These are phyloP conservation scores for Paraphaeosphaeria sporulosa DNA, from an alignment of 2,329 filamentous ascomycete species.

Conservation along the genomic window DNA sequence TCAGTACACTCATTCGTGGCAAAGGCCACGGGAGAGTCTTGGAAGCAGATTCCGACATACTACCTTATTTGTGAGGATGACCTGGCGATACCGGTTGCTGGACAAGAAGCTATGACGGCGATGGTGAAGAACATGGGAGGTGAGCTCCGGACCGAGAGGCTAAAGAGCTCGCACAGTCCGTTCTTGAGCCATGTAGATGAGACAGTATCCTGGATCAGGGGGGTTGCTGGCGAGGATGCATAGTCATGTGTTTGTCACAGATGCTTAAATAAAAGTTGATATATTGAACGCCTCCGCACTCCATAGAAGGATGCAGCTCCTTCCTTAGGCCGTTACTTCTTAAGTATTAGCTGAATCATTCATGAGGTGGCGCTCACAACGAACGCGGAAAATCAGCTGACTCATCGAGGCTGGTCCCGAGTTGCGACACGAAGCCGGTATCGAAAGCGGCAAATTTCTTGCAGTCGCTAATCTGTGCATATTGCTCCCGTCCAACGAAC, in stretches of 20 bases:
- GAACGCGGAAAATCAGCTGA: background rate
- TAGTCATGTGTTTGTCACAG: background rate
- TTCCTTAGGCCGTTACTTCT: background rate
- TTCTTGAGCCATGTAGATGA: slow-evolving; percentile 51
- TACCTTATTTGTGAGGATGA: slow-evolving; percentile 51
- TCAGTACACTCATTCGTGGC: slow-evolving; percentile 35
- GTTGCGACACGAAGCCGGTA: background rate
- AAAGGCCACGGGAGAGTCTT: slow-evolving; percentile 38
- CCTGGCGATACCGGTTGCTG: slow-evolving; percentile 34
- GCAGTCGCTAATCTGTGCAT: too few relatives aligned
- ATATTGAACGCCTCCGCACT: background rate
- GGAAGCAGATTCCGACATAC: slow-evolving; percentile 44
- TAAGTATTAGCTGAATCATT: background rate
- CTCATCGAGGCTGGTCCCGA: background rate
- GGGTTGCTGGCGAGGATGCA: slow-evolving; percentile 30
- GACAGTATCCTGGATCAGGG: slow-evolving; percentile 42
- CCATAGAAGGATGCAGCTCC: background rate
- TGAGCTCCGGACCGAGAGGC: slow-evolving; percentile 39
- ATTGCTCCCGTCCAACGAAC: too few relatives aligned
- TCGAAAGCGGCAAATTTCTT: too few relatives aligned
- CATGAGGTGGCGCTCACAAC: background rate
- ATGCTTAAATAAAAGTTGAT: background rate
- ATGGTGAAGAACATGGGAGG: slow-evolving; percentile 36
- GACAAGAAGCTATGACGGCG: slow-evolving; percentile 44
- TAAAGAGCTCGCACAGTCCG: slow-evolving; percentile 51